Conservation (phyloP, 768 basidiomycete genomes). For the Sarcomyxa edulis region DNA sequence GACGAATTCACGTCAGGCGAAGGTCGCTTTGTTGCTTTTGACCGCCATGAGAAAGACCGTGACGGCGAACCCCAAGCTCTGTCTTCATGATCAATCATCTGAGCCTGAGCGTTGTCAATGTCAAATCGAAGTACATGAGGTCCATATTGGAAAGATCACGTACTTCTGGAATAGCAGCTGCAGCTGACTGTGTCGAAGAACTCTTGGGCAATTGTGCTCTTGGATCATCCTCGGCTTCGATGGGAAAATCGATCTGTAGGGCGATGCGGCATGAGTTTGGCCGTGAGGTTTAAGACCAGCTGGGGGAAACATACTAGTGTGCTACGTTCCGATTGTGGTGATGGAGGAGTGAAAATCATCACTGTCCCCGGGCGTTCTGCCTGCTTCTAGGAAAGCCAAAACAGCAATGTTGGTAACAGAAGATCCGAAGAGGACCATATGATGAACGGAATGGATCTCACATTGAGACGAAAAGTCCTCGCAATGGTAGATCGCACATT, state of each 20-base stretch:
- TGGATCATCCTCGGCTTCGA: slow-evolving; percentile 1
- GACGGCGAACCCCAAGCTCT: slow-evolving; percentile 32
- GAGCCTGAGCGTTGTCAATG: not conserved
- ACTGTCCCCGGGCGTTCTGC: too few species aligned
- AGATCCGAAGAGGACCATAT: not conserved
- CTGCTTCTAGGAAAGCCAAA: not conserved
- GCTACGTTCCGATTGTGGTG: slow-evolving; percentile 5
- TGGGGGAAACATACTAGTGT: slow-evolving; percentile 4
- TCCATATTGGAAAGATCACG: not conserved
- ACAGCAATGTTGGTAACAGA: slow-evolving; percentile 4
- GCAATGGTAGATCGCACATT: not conserved
- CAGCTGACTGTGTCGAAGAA: slow-evolving; percentile 2
- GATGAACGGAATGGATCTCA: not conserved
- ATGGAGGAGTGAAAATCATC: too few species aligned
- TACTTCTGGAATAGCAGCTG: slow-evolving; percentile 1
- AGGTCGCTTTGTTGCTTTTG: too few species aligned
- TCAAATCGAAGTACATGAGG: not conserved
- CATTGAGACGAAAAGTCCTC: not conserved
- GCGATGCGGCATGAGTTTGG: not conserved
- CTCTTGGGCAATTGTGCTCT: not conserved
- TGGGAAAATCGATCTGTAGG: slow-evolving; percentile 2
- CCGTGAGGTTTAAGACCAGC: not conserved
- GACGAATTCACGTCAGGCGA: too few species aligned
- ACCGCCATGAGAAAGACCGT: too few species aligned
- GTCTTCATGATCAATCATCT: slow-evolving; percentile 31